Conservation (phyloP, 176 grass and related monocot genomes). For the Typha latifolia region DNA sequence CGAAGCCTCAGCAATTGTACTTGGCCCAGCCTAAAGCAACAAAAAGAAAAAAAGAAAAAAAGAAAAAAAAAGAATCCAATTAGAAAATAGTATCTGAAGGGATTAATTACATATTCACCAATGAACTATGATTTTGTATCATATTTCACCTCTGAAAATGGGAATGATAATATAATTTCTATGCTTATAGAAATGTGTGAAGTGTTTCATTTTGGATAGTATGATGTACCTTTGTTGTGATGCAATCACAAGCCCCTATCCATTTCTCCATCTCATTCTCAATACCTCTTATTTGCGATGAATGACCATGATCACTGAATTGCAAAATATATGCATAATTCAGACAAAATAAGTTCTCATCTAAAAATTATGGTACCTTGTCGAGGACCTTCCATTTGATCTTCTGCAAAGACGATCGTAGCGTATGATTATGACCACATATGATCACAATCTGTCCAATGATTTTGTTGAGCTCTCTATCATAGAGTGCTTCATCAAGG, state of each 20-base stretch:
- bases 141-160: too few species aligned
- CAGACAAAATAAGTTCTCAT: background rate
- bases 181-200: too few species aligned
- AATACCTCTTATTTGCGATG: slow-evolving; percentile 59
- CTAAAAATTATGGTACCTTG: slow-evolving; percentile 36
- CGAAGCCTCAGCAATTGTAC: slow-evolving; percentile 79
- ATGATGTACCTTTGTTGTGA: slow-evolving; percentile 60
- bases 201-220: background rate
- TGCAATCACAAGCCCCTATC: slow-evolving; percentile 87
- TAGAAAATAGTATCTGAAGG: too few species aligned
- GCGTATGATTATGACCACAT: slow-evolving; percentile 56
- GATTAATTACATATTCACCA: too few species aligned
- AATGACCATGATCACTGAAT: background rate
- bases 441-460: slow-evolving; percentile 59
- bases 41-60: too few species aligned
- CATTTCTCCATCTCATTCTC: slow-evolving; percentile 83
- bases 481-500: slow-evolving; percentile 50
- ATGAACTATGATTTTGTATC: too few species aligned
- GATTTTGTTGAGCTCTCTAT: slow-evolving; percentile 20
- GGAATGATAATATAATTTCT: too few species aligned
- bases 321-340: background rate
- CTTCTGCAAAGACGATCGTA: slow-evolving; percentile 35
- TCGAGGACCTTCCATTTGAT: slow-evolving; percentile 51
- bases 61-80: background rate
- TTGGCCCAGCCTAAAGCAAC: slow-evolving; percentile 64